Evolutionary conservation across 2,329 filamentous ascomycete species (phyloP), one percentile per base, ranked within the genome.

Genomic region (Dothiorella sarmentorum): DNA sequence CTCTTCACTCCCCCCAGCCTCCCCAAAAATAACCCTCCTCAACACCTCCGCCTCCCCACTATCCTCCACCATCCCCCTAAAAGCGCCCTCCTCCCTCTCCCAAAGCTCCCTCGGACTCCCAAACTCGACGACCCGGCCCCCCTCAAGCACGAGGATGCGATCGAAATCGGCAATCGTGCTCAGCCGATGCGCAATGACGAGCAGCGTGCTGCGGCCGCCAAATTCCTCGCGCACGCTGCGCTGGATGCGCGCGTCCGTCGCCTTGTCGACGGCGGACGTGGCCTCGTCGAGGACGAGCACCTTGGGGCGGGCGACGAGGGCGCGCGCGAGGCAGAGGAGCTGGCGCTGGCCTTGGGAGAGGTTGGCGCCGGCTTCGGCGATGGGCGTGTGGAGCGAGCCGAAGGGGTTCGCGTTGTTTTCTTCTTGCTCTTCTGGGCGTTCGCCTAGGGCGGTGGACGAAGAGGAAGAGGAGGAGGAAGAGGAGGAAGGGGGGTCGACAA

Each of bases 281-380:
- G 89, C 89, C 74, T 92, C 89, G 68, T 93, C 89, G 1, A 92
- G 80, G 1, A 92, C 84, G 82, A 93, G 88, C 65, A 93, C 85
- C 68, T 88, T 87, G 3, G 89, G 88, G 0, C 85, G 81, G 6
- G 63, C 49, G 11, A 65, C 45, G 37, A 66, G 63, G 51, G 64
- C 64, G 37, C 64, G 63, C 2, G 64, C 64, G 4, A 66, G 60
- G 59, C 63, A 63, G 58, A 66, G 63, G 11, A 65, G 62, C 45
- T 66, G 64, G 17, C 63, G 62, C 51, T 66, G 63, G 38, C 64
- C 64, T 52, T 64, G 62, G 1, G 59, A 62, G 22, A 65, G 60
- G 57, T 66, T 66, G 17, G 56, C 38, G 4, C 64, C 64, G 18
- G 49, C 53, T n/a, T 63, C 62, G n/a, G 52, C 38, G 37, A 66